phyloP scores from a whole-genome alignment of 2,329 filamentous ascomycete species.

The Curvularia sp. region DNA sequence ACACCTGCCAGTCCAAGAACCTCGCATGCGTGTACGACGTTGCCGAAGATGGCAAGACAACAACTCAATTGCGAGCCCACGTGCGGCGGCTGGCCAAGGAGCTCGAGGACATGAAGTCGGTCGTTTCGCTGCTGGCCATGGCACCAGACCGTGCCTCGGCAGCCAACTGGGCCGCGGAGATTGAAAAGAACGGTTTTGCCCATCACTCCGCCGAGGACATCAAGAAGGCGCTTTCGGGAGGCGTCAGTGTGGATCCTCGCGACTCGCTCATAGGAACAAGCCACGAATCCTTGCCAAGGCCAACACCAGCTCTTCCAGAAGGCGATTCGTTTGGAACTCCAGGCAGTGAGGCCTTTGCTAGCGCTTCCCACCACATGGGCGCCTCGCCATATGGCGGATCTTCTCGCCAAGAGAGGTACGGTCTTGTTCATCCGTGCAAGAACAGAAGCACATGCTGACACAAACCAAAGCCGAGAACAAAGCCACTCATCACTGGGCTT shows the following conservation, averaged over 20 bases:
- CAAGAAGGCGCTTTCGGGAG: constrained; percentile 47
- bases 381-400: constrained; percentile 46
- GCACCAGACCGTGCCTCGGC: constrained; percentile 46
- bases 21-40: constrained; percentile 50
- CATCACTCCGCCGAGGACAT: constrained; percentile 50
- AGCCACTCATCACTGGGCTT: constrained; percentile 42
- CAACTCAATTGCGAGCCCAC: constrained; percentile 49
- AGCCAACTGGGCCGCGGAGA: constrained; percentile 46
- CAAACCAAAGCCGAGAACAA: constrained; percentile 39
- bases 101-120: constrained; percentile 50
- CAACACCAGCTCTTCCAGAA: constrained; percentile 30
- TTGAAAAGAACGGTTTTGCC: constrained; percentile 50
- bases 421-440: constrained; percentile 11
- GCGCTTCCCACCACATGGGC: constrained; percentile 32
- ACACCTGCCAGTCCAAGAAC: constrained; percentile 50
- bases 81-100: constrained; percentile 49
- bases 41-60: constrained; percentile 50
- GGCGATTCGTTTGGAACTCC: constrained; percentile 39
- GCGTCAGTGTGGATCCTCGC: not conserved
- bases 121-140: constrained; percentile 46
- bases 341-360: constrained; percentile 37
- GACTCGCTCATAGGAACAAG: constrained; percentile 19
- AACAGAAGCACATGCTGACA: constrained; percentile 27
- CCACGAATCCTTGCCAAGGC: constrained; percentile 34
- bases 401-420: constrained; percentile 45